A percentile compares a stretch with the other conserved stretches of the same genome.
phyloP scores from a whole-genome alignment of 2,329 filamentous ascomycete species.

The Penicillium hesseltinei region DNA sequence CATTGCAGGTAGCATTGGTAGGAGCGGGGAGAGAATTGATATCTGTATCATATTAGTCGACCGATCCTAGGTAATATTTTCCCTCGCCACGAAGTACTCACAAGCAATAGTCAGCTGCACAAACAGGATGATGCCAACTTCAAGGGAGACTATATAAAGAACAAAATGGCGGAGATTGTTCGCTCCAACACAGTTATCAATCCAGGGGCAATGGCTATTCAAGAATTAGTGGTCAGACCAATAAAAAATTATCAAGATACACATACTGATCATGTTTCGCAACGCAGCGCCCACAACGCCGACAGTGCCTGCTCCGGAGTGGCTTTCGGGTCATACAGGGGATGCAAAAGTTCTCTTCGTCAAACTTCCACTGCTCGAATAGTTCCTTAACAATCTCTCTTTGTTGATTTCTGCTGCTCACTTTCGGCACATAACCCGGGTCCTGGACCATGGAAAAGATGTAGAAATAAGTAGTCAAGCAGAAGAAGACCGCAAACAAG shows the following conservation, averaged over 20 bases:
- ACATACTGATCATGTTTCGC: conserved; percentile 95
- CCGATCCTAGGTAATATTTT: neutral
- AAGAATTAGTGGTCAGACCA: conserved; percentile 9
- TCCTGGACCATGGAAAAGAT: conserved; percentile 80
- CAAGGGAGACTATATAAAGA: conserved; percentile 77
- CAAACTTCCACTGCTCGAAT: conserved; percentile 80
- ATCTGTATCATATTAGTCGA: conserved; percentile 48
- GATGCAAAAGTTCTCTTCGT: conserved; percentile 91
- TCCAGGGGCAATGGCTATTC: conserved; percentile 91
- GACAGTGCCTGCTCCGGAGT: conserved; percentile 92
- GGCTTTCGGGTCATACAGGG: conserved; percentile 93
- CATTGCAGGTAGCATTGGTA: conserved; percentile 59
- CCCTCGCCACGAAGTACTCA: conserved; percentile 45
- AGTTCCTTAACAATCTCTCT: conserved; percentile 86
- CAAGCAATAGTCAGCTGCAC: conserved; percentile 71
- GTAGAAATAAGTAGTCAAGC: conserved; percentile 81
- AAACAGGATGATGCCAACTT: conserved; percentile 69
- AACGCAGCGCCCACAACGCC: conserved; percentile 84
- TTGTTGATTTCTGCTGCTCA: conserved; percentile 84
- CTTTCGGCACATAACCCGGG: conserved; percentile 89
- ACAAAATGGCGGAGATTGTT: conserved; percentile 98
- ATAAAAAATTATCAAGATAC: neutral
- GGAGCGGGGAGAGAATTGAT: conserved; percentile 59
- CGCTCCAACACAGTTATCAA: conserved; percentile 90
- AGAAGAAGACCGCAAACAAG: conserved; percentile 64